Base-by-base conservation (phyloP, 257 asterid genomes). In the Penstemon eatonii region DNA sequence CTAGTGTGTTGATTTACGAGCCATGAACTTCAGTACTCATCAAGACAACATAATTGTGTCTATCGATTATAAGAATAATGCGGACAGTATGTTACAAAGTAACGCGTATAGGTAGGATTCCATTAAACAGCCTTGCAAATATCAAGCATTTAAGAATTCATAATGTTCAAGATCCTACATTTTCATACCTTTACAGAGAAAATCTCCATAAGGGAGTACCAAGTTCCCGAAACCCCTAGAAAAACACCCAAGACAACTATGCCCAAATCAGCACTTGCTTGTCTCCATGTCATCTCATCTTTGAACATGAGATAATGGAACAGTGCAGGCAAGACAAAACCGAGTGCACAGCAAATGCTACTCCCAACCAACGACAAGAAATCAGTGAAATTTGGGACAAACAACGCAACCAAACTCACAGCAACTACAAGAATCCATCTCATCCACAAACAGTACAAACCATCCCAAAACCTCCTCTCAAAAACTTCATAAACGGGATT, bases 291-390 rank as follows among this genome's bases (percentile, higher is more conserved):
- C 89, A 69, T 71, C 63, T 84, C 95, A 50, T 89, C 85, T 77
- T 81, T 92, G 74, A 76, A 81, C 10, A 76, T 81, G 4, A 89
- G 76, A 76, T 85, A 70, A 58, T 89, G 98, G 69, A 92, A 92
- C 71, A 89, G 75, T 0, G 95, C 77, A 8, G 98, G 96, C 82
- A 89, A 74, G 40, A 86, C 88, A 56, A 89, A 92, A 1, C 95
- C 96, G 57, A 92, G 85, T 37, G 80, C 76, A 63, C 90, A 77
- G 77, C 98, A 90, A n/a, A 87, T 91, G 78, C 96, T 92, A 75
- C 98, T 86, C 41, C 97, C 96, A 6, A 89, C 95, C 67, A 92
- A 65, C 2, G 97, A 89, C 81, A 89, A 69, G 88, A 89, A 92
- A 78, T 92, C 98, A 1, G 97, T 90, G 7, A 92, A 89, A 71